Conservation (phyloP, 2,329 filamentous ascomycete species). For the Colletotrichum tamarilloi region DNA sequence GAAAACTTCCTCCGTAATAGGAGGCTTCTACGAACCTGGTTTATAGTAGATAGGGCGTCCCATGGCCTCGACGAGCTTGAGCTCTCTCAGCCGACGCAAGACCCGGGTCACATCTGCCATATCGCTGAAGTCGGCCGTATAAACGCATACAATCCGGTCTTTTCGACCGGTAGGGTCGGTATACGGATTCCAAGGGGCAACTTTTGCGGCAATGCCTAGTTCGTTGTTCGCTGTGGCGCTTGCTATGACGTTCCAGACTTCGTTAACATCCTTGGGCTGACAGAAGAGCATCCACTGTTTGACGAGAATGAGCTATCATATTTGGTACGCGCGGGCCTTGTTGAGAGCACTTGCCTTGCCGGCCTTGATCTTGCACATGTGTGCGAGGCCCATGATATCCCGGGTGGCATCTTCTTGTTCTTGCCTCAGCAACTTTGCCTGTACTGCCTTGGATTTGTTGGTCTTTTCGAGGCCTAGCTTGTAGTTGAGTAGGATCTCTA, state of each 20-base stretch:
- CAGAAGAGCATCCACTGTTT: constrained; percentile 81
- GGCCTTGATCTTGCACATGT: constrained; percentile 64
- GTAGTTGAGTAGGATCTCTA: constrained; percentile 59
- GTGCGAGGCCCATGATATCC: constrained; percentile 71
- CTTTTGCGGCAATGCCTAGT: constrained; percentile 79
- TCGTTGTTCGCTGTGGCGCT: constrained; percentile 74
- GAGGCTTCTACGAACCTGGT: constrained; percentile 61
- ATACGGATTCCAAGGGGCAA: constrained; percentile 63
- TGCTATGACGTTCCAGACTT: constrained; percentile 74
- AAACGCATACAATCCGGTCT: constrained; percentile 77
- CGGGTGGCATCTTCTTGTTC: constrained; percentile 60
- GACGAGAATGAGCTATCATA: background rate
- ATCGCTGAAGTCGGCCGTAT: constrained; percentile 81
- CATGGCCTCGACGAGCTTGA: constrained; percentile 66
- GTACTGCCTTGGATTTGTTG: constrained; percentile 46
- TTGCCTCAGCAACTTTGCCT: constrained; percentile 60
- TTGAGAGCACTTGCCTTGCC: constrained; percentile 68
- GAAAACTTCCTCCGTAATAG: background rate
- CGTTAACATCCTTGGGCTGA: constrained; percentile 62
- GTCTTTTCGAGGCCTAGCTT: constrained; percentile 57
- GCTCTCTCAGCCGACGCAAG: constrained; percentile 67
- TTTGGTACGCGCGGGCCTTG: background rate
- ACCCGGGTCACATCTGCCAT: constrained; percentile 76
- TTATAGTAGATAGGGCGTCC: constrained; percentile 80
- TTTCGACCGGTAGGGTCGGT: constrained; percentile 54